phyloP scores from a whole-genome alignment of 768 basidiomycete genomes.

The Serendipita sp. region DNA sequence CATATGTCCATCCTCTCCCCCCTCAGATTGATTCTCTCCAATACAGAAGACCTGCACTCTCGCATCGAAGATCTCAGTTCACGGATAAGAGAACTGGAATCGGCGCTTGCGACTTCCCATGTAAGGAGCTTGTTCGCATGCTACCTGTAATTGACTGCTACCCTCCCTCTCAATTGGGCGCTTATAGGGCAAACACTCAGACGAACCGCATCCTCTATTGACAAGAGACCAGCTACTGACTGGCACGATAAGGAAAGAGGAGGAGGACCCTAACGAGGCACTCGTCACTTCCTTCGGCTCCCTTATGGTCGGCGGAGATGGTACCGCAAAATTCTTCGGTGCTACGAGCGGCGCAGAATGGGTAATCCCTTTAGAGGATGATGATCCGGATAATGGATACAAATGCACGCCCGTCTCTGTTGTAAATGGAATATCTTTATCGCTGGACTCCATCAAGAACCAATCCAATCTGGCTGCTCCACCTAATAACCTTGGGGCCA shows the following conservation, averaged over 20 bases:
- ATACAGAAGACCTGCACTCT: constrained; percentile 55
- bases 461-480: neutral
- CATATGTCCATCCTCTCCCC: neutral
- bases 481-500: neutral
- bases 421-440: too few species aligned
- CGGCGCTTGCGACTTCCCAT: constrained; percentile 24
- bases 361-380: neutral
- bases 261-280: neutral
- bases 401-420: neutral
- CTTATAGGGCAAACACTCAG: neutral
- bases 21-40: constrained; percentile 40
- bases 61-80: constrained; percentile 38
- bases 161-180: neutral
- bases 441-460: neutral
- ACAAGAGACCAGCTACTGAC: neutral
- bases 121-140: neutral
- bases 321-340: neutral
- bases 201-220: neutral
- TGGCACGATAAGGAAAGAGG: neutral
- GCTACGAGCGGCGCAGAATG: neutral
- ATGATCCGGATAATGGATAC: neutral
- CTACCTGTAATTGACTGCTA: neutral
- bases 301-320: neutral
- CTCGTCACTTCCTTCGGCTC: neutral
- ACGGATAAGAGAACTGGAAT: constrained; percentile 48